These are phyloP conservation scores for Apiospora rasikravindrae DNA, from an alignment of 2,329 filamentous ascomycete species.

Conservation along the genomic window DNA sequence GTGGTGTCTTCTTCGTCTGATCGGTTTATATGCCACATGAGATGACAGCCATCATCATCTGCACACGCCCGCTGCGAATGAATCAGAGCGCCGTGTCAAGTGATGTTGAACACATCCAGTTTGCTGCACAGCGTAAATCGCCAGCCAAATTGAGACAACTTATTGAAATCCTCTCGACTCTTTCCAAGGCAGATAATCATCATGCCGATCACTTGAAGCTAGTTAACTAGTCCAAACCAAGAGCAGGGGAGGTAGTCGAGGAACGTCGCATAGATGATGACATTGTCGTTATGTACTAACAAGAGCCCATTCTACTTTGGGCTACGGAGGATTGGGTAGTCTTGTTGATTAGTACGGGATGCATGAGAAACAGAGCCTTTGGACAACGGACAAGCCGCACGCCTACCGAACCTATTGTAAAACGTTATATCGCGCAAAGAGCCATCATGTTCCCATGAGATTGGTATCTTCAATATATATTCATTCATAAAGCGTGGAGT, in stretches of 20 bases:
- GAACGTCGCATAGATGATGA: not conserved
- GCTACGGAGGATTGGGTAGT: not conserved
- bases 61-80: not conserved
- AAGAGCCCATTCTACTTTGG: not conserved
- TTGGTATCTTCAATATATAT: constrained; percentile 6
- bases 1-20: not conserved
- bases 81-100: not conserved
- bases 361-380: not conserved
- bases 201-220: not conserved
- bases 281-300: not conserved
- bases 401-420: not conserved
- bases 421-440: not conserved
- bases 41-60: not conserved
- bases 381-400: not conserved
- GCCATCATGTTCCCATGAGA: not conserved
- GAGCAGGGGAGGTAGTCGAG: not conserved
- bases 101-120: not conserved
- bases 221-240: not conserved
- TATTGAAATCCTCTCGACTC: not conserved
- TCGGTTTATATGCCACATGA: not conserved
- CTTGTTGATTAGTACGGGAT: not conserved
- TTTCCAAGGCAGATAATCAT: not conserved
- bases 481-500: constrained; percentile 12
- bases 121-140: not conserved
- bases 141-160: not conserved